A percentile compares a stretch with the other conserved stretches of the same genome.
Evolutionary conservation across 2,329 filamentous ascomycete genomes (phyloP).

Genomic region (Allantophomopsis lycopodina): DNA sequence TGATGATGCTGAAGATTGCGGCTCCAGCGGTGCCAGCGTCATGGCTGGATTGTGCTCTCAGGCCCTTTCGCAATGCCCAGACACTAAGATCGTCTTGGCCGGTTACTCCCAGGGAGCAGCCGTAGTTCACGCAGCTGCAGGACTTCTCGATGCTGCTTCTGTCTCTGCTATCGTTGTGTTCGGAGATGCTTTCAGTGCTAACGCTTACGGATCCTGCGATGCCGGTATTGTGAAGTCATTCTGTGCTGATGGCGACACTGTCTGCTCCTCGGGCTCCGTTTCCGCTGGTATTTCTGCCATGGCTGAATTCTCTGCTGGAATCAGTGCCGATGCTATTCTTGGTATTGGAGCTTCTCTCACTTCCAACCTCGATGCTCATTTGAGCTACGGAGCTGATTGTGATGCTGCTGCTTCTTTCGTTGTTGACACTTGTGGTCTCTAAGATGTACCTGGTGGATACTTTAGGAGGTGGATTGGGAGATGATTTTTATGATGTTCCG

Average conservation of each 20-base stretch:
- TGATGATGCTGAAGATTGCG: slow-evolving; percentile 22
- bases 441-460: too few species aligned
- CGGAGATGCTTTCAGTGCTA: slow-evolving; percentile 12
- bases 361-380: slow-evolving; percentile 20
- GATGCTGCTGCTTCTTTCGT: slow-evolving; percentile 22
- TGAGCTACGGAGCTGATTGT: slow-evolving; percentile 23
- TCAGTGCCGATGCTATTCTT: slow-evolving; percentile 33
- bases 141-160: slow-evolving; percentile 4
- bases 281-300: background rate
- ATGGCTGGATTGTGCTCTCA: slow-evolving; percentile 17
- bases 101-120: slow-evolving; percentile 12
- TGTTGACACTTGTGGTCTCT: background rate
- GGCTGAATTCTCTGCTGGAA: background rate
- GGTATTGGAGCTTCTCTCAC: slow-evolving; percentile 25
- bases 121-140: slow-evolving; percentile 13
- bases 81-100: slow-evolving; percentile 10
- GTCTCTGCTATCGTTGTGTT: slow-evolving; percentile 10
- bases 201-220: slow-evolving; percentile 6
- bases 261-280: slow-evolving; percentile 4
- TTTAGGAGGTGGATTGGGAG: too few species aligned
- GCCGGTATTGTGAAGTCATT: slow-evolving; percentile 9
- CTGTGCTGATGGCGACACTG: slow-evolving; percentile 11
- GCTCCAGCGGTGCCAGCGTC: slow-evolving; percentile 24
- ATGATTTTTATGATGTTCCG: too few species aligned
- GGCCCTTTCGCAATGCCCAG: slow-evolving; percentile 8